Evolutionary conservation across 1,284 basidiomycete species (phyloP).

Genomic region (Caloboletus firmus): DNA sequence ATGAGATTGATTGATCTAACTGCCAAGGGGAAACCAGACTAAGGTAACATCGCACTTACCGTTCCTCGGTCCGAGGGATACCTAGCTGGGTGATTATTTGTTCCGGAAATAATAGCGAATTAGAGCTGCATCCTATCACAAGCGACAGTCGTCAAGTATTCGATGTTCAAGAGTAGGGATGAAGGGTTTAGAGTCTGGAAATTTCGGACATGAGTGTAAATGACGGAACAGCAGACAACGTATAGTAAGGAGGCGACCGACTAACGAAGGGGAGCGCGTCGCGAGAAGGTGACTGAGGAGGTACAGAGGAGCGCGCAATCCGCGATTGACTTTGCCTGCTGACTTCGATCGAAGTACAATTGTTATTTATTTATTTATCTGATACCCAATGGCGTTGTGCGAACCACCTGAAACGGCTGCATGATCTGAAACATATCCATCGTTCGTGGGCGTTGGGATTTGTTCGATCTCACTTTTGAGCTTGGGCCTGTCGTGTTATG

Average conservation of each 20-base stretch:
- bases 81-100: background rate
- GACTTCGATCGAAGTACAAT: background rate
- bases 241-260: background rate
- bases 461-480: background rate
- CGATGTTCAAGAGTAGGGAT: no score
- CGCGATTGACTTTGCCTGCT: conserved; percentile 4
- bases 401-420: conserved; percentile 14
- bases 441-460: background rate
- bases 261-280: background rate
- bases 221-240: background rate
- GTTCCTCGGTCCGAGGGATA: background rate
- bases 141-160: background rate
- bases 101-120: background rate
- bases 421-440: conserved; percentile 11
- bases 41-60: background rate
- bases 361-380: background rate
- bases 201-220: background rate
- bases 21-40: background rate
- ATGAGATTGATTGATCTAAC: background rate
- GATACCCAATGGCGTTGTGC: background rate
- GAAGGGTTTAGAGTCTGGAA: background rate
- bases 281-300: conserved; percentile 1
- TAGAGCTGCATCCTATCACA: background rate
- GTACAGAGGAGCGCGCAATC: background rate
- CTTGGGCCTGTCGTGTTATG: background rate